phyloP scores from a whole-genome alignment of 176 grass and related monocot genomes.

The Paspalum notatum region DNA sequence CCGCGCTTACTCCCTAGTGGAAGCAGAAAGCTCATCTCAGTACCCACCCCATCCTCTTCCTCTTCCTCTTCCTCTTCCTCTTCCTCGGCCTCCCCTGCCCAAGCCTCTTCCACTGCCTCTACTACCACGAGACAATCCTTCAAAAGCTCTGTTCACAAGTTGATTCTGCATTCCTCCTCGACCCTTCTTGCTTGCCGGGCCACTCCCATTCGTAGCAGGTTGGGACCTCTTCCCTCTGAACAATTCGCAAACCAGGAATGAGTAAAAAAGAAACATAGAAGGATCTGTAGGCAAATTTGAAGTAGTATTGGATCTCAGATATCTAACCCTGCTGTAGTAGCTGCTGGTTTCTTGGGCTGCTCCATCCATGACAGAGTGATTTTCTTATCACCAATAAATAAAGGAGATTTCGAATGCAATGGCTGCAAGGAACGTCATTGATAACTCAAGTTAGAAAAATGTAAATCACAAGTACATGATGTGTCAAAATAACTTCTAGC shows the following conservation, averaged over 20 bases:
- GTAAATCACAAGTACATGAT: background rate
- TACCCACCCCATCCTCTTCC: conserved; percentile 78
- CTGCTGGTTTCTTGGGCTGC: conserved; percentile 64
- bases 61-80: conserved; percentile 81
- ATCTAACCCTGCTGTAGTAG: conserved; percentile 59
- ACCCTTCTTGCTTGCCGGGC: conserved; percentile 66
- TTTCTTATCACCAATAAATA: conserved; percentile 88
- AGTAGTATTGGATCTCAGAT: background rate
- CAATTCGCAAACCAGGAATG: conserved; percentile 21
- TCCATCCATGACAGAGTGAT: conserved; percentile 90
- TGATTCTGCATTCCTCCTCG: conserved; percentile 70
- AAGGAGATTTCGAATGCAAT: conserved; percentile 84
- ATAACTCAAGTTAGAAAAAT: conserved; percentile 17
- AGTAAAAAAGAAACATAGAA: conserved; percentile 30
- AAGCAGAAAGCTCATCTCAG: conserved; percentile 38
- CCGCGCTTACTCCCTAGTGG: conserved; percentile 20
- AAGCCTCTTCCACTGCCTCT: conserved; percentile 71
- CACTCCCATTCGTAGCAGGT: conserved; percentile 60
- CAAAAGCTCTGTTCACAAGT: conserved; percentile 91
- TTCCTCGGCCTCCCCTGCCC: conserved; percentile 69
- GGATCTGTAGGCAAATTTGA: conserved; percentile 14
- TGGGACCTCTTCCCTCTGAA: conserved; percentile 73
- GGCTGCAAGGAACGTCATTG: conserved; percentile 61
- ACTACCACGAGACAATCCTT: conserved; percentile 76
- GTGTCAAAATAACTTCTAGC: background rate